Base-by-base conservation (phyloP, 2,329 filamentous ascomycete genomes). In the Penicillium sp. region DNA sequence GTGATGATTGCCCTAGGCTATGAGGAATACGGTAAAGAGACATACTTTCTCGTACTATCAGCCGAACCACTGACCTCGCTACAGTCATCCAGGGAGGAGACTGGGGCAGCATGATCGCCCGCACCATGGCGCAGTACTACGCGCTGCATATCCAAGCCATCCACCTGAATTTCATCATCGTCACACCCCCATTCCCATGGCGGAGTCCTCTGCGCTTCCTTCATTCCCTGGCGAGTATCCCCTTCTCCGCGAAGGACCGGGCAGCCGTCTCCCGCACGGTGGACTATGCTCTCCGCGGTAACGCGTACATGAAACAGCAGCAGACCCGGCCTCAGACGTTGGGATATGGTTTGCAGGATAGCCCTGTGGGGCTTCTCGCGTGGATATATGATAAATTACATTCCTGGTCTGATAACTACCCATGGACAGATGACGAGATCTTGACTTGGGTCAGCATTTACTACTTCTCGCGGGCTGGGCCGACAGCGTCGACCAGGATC, bases 331-430 rank as follows among this genome's bases (percentile, higher is more conserved):
- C 89, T 0, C 83, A 89, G 46, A 92, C 89, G 0, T 65, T 92
- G 0, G 85, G 85, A 0, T 89, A 89, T 62, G 83, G 77, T 0
- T 75, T 92, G 3, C 77, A 81, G 0, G 88, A 91, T 65, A 85
- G 81, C 6, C 89, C 89, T 0, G 81, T 89, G 0, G 87, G 81
- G 0, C 72, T 90, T 3, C 75, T 92, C 1, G 82, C 87, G 0
- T 94, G 89, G 89, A 84, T 92, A 30, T 88, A 88, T 58, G 89
- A 92, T 71, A 92, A 92, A 66, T 72, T 92, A 33, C 82, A 86
- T 58, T 85, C 88, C 60, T 92, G 88, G 89, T 85, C 84, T 0
- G 88, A 92, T 61, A 62, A 61, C 1, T 90, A 90, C 63, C 74
- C 80, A 0, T 92, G 88, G 88, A 86, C 82, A 0, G 85, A 90